Percentiles rank a stretch among this genome's conserved stretches.
Evolutionary conservation across 1,284 basidiomycete genomes (phyloP).

Genomic region (Moesziomyces parantarcticus): DNA sequence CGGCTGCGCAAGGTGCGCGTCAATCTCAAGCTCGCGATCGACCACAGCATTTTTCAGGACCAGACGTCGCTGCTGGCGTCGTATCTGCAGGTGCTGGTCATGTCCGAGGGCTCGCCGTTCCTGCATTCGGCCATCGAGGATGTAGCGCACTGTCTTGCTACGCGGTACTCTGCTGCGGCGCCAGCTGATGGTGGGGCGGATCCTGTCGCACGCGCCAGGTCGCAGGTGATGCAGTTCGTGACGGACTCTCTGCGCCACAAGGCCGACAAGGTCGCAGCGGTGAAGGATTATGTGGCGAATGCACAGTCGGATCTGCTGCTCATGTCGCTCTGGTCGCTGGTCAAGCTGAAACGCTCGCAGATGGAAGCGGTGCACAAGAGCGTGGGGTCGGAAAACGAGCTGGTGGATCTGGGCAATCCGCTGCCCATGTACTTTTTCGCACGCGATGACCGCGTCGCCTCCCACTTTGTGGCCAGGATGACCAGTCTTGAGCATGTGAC

Average conservation of each 20-base stretch:
- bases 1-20: slow-evolving; percentile 59
- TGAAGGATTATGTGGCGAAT: slow-evolving; percentile 64
- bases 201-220: slow-evolving; percentile 34
- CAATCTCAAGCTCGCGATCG: slow-evolving; percentile 64
- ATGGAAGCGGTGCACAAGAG: slow-evolving; percentile 8
- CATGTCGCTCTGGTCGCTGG: slow-evolving; percentile 57
- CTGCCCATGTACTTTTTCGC: slow-evolving; percentile 60
- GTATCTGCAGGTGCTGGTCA: slow-evolving; percentile 63
- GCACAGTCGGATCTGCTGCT: slow-evolving; percentile 61
- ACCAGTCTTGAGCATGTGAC: slow-evolving; percentile 14
- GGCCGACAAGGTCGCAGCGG: slow-evolving; percentile 50
- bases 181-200: slow-evolving; percentile 23
- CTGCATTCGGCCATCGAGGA: slow-evolving; percentile 44
- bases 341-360: slow-evolving; percentile 30
- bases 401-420: slow-evolving; percentile 40
- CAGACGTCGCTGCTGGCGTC: slow-evolving; percentile 58
- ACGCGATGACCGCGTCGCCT: slow-evolving; percentile 54
- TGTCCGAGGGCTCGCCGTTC: slow-evolving; percentile 56
- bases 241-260: slow-evolving; percentile 48
- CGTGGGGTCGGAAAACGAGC: slow-evolving; percentile 15
- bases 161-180: slow-evolving; percentile 13
- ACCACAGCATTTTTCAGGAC: slow-evolving; percentile 58
- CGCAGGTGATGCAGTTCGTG: slow-evolving; percentile 55
- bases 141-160: slow-evolving; percentile 39
- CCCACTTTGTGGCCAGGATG: slow-evolving; percentile 26